Evolutionary conservation across 306 rosid species (phyloP).

Genomic region (Corylus avellana): DNA sequence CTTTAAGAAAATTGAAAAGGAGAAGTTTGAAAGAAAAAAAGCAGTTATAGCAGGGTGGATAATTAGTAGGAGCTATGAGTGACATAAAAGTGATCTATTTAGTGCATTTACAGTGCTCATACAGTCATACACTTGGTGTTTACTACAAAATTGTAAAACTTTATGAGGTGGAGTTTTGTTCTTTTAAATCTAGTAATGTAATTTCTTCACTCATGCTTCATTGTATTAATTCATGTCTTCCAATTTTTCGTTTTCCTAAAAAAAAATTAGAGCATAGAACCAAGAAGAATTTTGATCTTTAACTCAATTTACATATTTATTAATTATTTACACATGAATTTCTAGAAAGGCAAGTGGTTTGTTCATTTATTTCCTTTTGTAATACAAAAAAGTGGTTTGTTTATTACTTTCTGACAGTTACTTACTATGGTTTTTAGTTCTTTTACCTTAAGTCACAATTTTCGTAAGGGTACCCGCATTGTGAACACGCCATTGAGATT

Average conservation of each 20-base stretch:
- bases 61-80: neutral
- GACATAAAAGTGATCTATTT: neutral
- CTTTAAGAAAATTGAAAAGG: neutral
- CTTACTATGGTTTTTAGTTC: conserved; percentile 7
- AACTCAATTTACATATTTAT: conserved; percentile 10
- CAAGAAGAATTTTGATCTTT: conserved; percentile 22
- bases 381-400: conserved; percentile 12
- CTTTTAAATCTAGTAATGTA: neutral
- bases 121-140: neutral
- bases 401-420: conserved; percentile 22
- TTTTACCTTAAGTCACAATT: conserved; percentile 76
- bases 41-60: neutral
- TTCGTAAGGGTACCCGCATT: conserved; percentile 70
- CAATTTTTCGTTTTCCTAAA: neutral
- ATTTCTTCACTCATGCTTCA: conserved; percentile 8
- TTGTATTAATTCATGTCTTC: conserved; percentile 16
- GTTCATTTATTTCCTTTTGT: conserved; percentile 11
- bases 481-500: conserved; percentile 65
- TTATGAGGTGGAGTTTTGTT: neutral
- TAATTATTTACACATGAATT: conserved; percentile 12
- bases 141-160: neutral
- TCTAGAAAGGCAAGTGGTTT: conserved; percentile 21
- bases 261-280: neutral
- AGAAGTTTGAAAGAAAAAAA: neutral
- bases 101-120: neutral